Conservation (phyloP, 2,329 filamentous ascomycete genomes). For the Cercospora sp. region DNA sequence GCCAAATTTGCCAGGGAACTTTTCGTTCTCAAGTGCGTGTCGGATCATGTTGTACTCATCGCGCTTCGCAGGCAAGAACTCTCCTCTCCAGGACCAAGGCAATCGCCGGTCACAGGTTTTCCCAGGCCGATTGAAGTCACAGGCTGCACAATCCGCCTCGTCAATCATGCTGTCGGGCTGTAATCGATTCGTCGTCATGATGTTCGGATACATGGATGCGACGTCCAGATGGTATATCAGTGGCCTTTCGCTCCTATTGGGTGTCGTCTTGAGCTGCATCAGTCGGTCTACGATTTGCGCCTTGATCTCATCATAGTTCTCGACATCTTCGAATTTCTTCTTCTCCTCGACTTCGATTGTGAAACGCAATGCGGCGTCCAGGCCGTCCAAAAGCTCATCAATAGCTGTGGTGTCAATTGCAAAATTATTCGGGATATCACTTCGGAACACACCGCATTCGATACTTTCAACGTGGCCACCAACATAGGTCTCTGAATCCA, state of each 20-base stretch:
- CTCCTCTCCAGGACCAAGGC: constrained; percentile 97
- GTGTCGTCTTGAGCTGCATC: constrained; percentile 72
- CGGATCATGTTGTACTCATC: constrained; percentile 99
- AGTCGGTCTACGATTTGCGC: constrained; percentile 74
- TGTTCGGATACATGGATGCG: constrained; percentile 99
- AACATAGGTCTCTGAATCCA: constrained; percentile 97
- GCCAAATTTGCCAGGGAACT: constrained; percentile 72
- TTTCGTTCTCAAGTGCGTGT: constrained; percentile 86
- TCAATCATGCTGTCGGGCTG: constrained; percentile 99
- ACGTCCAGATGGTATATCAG: constrained; percentile 98
- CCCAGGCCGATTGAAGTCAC: constrained; percentile 95
- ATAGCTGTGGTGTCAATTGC: constrained; percentile 84
- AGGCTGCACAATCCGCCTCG: constrained; percentile 93
- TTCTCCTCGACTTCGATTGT: constrained; percentile 60
- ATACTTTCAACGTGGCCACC: constrained; percentile 99
- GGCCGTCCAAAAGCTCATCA: constrained; percentile 80
- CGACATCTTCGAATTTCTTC: constrained; percentile 53
- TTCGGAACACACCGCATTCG: constrained; percentile 92
- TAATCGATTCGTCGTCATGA: constrained; percentile 98
- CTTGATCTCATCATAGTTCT: constrained; percentile 65
- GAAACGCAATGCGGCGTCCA: constrained; percentile 87
- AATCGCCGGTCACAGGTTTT: constrained; percentile 94
- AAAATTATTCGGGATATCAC: constrained; percentile 94
- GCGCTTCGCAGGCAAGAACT: constrained; percentile 91
- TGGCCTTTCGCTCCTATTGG: constrained; percentile 80